Base-by-base conservation (phyloP, 192 early-diverging fungal species). In the Entomortierella parvispora region DNA sequence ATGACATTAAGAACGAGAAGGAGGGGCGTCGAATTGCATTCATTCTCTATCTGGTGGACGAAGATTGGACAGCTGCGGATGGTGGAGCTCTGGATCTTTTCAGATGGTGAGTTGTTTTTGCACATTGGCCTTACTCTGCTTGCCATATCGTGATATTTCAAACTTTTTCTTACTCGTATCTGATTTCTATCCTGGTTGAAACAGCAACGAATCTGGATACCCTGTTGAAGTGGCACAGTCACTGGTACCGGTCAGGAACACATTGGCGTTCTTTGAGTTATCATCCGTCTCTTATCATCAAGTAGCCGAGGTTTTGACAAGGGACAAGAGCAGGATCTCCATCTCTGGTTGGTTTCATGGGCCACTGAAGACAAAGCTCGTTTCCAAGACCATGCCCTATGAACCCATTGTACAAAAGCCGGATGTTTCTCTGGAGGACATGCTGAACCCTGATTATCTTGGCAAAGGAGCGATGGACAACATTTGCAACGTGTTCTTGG, bases 331-430 rank as follows among this genome's bases (percentile, higher is more conserved):
- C 22, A 78, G 89, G 12, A 81, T 85, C 62, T 90, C 89, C 0
- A 87, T 90, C 20, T 87, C 87, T 6, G 89, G 89, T 2, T 90
- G 89, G 89, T 85, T 90, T 77, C 87, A 90, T 58, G 89, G 89
- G 0, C 84, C 87, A 25, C 59, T 82, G 23, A 52, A 74, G 49
- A 82, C 75, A 25, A 54, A 68, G 60, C 46, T 82, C 18, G 49
- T 77, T 22, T 77, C 74, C 59, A 77, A 77, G 33, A 52, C 66
- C 18, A 68, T 68, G 65, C 60, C 65, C 9, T 62, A 66, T 31
- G 10, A 33, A 29, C 62, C 67, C 2, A 9, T 66, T n/a, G 10
- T 8, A 15, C 10, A 51, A 31, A 25, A 54, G 2, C 15, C 49
- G 37, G 29, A 62, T 8, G 37, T 45, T 9, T 48, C 71, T 6